Percentiles rank a stretch among this genome's conserved stretches.
These are phyloP conservation scores for Mucor mucedo DNA, from an alignment of 371 early-diverging fungal genomes.

Conservation along the genomic window DNA sequence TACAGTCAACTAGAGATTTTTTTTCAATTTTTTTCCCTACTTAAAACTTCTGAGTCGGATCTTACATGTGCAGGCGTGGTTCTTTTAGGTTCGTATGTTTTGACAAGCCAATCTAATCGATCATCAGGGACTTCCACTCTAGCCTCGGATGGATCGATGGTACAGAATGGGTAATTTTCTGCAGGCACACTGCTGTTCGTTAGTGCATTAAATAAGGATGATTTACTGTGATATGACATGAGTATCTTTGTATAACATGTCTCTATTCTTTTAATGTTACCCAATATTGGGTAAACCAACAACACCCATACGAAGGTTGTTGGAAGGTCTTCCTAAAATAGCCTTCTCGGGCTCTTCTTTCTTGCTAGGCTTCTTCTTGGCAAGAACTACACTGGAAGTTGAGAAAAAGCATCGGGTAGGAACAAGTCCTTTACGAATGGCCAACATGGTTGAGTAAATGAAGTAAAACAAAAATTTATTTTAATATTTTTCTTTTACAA, in stretches of 20 bases:
- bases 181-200: conserved; percentile 85
- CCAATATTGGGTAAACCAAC: conserved; percentile 98
- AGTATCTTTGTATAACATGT: neutral
- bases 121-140: conserved; percentile 83
- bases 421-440: neutral
- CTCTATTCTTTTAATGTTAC: conserved; percentile 24
- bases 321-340: conserved; percentile 67
- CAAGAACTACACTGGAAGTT: conserved; percentile 2
- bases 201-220: conserved; percentile 89
- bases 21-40: neutral
- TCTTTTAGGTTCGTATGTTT: conserved; percentile 69
- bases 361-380: conserved; percentile 23
- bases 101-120: conserved; percentile 78
- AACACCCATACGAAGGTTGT: conserved; percentile 92
- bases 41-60: neutral
- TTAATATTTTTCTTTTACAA: neutral
- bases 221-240: conserved; percentile 62
- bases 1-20: conserved; percentile 65
- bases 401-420: neutral
- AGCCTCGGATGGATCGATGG: conserved; percentile 84
- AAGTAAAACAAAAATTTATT: neutral
- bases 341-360: conserved; percentile 36
- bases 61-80: conserved; percentile 64
- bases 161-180: conserved; percentile 80
- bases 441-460: conserved; percentile 1